phyloP scores from a whole-genome alignment of 768 basidiomycete genomes.

The Suillus variegatus region DNA sequence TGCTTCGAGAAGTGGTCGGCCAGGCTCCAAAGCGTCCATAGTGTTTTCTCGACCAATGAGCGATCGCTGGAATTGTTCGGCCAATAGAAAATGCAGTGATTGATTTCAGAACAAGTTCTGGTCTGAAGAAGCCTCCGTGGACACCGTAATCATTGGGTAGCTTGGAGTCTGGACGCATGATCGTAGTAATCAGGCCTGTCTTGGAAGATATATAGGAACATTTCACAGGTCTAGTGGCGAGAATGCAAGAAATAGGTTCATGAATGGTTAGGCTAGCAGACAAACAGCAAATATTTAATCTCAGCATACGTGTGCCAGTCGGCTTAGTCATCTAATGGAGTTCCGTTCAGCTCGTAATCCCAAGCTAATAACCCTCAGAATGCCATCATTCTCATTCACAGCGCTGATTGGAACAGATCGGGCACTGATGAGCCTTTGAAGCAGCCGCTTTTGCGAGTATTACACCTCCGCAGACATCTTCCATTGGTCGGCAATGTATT shows the following conservation, averaged over 20 bases:
- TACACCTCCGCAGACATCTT: not conserved
- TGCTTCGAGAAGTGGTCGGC: not conserved
- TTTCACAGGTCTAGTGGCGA: no score
- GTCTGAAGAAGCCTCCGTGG: not conserved
- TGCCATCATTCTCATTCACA: not conserved
- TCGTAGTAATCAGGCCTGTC: not conserved
- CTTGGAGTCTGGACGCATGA: not conserved
- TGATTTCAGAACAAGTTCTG: not conserved
- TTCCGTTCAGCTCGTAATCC: not conserved
- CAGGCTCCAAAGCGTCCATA: not conserved
- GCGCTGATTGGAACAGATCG: not conserved
- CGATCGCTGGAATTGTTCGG: no score
- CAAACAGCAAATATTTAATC: not conserved
- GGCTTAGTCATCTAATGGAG: conserved; percentile 2
- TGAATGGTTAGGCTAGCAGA: conserved; percentile 1
- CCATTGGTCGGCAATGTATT: not conserved
- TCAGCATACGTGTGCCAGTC: not conserved
- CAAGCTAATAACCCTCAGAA: not conserved
- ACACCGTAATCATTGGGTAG: not conserved
- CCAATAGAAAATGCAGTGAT: not conserved
- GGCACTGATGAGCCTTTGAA: not conserved
- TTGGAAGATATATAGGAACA: conserved; percentile 1
- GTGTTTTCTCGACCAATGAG: not conserved
- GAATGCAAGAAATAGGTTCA: not conserved
- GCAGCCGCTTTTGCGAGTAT: not conserved